Conservation (phyloP, 106 monocot species). For the Agapanthus africanus region DNA sequence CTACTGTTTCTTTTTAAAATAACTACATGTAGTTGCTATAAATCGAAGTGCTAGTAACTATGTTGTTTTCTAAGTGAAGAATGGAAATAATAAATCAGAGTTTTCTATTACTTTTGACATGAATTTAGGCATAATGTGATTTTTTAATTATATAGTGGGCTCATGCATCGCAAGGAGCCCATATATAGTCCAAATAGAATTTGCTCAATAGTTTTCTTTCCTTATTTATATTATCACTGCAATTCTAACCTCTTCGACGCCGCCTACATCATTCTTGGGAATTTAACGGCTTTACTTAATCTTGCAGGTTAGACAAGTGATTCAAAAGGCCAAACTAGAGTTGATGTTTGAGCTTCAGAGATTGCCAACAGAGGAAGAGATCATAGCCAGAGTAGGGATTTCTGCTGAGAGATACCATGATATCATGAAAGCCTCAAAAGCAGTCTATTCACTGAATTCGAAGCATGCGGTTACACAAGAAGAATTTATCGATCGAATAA, state of each 20-base stretch:
- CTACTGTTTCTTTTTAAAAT: not conserved
- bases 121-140: too few relatives aligned
- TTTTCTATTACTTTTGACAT: too few relatives aligned
- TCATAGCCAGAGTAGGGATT: slow-evolving; percentile 46
- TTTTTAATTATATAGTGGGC: too few relatives aligned
- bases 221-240: not conserved
- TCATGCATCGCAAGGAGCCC: too few relatives aligned
- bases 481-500: slow-evolving; percentile 77
- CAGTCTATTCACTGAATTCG: slow-evolving; percentile 65
- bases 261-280: too few relatives aligned
- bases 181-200: too few relatives aligned
- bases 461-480: slow-evolving; percentile 71
- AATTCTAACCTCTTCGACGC: not conserved
- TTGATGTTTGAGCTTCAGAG: slow-evolving; percentile 59
- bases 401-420: slow-evolving; percentile 68
- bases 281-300: not conserved
- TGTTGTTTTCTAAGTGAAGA: too few relatives aligned
- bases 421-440: slow-evolving; percentile 59
- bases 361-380: slow-evolving; percentile 64
- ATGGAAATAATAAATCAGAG: too few relatives aligned
- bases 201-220: too few relatives aligned
- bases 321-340: slow-evolving; percentile 62
- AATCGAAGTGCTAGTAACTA: too few relatives aligned
- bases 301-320: slow-evolving; percentile 67
- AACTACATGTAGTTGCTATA: too few relatives aligned